phyloP scores from a whole-genome alignment of 768 basidiomycete genomes.

The Mycena olivaceomarginata region DNA sequence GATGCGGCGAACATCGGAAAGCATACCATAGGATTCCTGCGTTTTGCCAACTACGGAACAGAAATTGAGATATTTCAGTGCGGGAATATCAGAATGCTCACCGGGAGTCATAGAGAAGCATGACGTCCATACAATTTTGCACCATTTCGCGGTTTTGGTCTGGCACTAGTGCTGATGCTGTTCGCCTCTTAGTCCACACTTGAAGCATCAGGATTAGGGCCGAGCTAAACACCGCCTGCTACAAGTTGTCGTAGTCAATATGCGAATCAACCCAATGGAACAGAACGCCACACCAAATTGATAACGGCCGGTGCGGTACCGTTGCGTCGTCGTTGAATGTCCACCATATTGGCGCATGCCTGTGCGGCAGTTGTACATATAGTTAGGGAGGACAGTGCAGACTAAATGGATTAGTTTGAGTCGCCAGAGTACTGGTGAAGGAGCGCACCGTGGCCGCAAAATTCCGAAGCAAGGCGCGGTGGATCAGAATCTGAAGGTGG shows the following conservation, averaged over 20 bases:
- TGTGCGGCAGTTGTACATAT: conserved; percentile 91
- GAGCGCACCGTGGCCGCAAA: conserved; percentile 43
- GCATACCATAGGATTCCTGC: conserved; percentile 56
- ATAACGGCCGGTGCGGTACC: not conserved
- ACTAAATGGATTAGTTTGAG: too few species aligned
- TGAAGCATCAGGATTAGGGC: conserved; percentile 77
- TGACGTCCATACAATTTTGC: conserved; percentile 72
- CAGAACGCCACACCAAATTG: not conserved
- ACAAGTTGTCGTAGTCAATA: too few species aligned
- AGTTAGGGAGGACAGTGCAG: conserved; percentile 66
- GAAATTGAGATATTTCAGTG: not conserved
- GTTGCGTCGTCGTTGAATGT: conserved; percentile 51
- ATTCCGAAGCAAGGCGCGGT: conserved; percentile 87
- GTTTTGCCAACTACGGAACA: conserved; percentile 58
- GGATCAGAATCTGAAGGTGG: conserved; percentile 81
- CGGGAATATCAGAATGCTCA: conserved; percentile 30
- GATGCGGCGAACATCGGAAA: conserved; percentile 20
- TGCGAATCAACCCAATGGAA: not conserved
- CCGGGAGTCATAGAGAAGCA: conserved; percentile 65
- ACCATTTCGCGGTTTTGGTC: conserved; percentile 71
- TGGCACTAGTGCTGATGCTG: conserved; percentile 57
- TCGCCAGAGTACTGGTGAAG: not conserved
- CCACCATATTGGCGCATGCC: conserved; percentile 83
- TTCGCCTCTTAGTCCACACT: conserved; percentile 76
- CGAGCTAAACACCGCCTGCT: conserved; percentile 59